phyloP scores from a whole-genome alignment of 345 rosid genomes.

The Populus ilicifolia region DNA sequence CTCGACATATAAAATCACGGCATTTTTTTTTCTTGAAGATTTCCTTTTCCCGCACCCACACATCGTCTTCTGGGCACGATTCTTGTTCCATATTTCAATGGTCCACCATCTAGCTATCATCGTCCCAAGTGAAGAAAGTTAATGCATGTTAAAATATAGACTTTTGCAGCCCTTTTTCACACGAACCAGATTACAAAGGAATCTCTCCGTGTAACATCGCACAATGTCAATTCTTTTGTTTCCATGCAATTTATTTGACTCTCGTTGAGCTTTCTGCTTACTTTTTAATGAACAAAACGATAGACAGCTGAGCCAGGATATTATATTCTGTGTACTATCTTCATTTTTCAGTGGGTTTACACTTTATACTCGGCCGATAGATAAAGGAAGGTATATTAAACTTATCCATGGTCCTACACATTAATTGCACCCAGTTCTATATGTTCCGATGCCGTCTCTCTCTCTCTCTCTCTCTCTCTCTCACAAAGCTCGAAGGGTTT shows the following conservation, averaged over 20 bases:
- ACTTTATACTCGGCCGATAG: neutral
- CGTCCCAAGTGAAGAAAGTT: neutral
- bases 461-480: slow-evolving; percentile 6
- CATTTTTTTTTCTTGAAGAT: neutral
- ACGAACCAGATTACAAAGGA: neutral
- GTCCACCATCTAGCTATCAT: neutral
- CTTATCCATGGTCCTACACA: neutral
- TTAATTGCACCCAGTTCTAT: no score
- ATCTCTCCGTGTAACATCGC: neutral
- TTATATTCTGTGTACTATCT: neutral
- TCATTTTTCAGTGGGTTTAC: neutral
- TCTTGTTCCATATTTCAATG: neutral
- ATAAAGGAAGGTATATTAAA: neutral
- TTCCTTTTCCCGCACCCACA: neutral
- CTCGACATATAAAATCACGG: no score
- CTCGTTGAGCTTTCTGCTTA: neutral
- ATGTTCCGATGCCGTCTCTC: neutral
- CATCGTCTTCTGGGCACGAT: neutral
- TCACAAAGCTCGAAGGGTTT: slow-evolving; percentile 1
- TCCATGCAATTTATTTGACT: neutral
- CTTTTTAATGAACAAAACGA: no score
- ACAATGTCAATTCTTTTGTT: neutral
- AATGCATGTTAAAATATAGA: neutral
- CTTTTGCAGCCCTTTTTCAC: neutral
- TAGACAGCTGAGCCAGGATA: neutral